These are phyloP conservation scores for Sanghuangporus sanghuang DNA, from an alignment of 1,284 basidiomycete genomes.

Conservation along the genomic window DNA sequence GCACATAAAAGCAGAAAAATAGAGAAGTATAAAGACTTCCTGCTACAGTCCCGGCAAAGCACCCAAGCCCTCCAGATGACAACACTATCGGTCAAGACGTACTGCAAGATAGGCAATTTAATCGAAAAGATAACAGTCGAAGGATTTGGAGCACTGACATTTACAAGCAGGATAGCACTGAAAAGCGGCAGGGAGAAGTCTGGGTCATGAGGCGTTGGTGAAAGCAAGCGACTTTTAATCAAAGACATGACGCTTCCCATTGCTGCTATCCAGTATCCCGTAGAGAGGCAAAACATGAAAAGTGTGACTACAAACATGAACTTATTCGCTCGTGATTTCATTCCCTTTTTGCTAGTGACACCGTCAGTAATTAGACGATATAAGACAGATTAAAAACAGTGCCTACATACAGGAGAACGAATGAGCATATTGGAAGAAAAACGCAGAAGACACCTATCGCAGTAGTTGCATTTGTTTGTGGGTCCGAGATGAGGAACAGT, in stretches of 20 bases:
- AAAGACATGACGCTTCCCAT: neutral
- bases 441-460: neutral
- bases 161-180: neutral
- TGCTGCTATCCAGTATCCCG: neutral
- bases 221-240: neutral
- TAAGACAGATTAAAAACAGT: neutral
- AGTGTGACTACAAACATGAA: neutral
- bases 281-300: neutral
- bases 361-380: neutral
- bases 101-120: neutral
- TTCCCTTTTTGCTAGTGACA: neutral
- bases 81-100: neutral
- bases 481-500: neutral
- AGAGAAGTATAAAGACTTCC: neutral
- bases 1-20: neutral
- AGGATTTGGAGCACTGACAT: neutral
- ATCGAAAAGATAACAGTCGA: neutral
- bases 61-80: conserved; percentile 2
- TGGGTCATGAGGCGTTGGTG: neutral
- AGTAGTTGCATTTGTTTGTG: neutral
- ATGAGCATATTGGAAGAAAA: neutral
- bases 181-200: neutral
- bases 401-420: neutral
- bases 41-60: neutral
- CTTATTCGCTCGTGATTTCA: neutral